Conservation (phyloP, 108 stramenopile species). For the Fistulifera pelliculosa region DNA sequence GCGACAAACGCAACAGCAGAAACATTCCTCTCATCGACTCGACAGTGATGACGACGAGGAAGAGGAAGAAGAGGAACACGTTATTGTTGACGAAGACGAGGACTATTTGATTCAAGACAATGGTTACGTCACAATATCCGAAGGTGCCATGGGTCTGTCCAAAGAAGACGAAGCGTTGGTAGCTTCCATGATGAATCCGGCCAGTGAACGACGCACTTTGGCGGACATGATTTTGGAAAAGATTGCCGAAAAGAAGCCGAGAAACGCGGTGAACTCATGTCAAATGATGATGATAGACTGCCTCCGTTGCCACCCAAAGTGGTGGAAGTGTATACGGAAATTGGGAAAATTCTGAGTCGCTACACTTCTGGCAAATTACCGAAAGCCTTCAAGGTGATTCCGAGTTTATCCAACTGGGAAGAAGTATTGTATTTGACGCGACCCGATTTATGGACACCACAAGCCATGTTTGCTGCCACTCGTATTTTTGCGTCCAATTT, state of each 20-base stretch:
- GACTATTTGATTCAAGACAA: slow-evolving; percentile 54
- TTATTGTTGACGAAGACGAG: slow-evolving; percentile 43
- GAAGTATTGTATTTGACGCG: slow-evolving; percentile 94
- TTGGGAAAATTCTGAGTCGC: slow-evolving; percentile 86
- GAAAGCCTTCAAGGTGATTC: slow-evolving; percentile 99
- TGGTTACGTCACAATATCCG: slow-evolving; percentile 59
- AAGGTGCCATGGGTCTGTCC: slow-evolving; percentile 50
- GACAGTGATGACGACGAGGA: slow-evolving; percentile 44
- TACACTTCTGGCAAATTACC: slow-evolving; percentile 97
- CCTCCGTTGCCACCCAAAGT: slow-evolving; percentile 81
- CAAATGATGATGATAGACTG: slow-evolving; percentile 19
- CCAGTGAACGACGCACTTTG: slow-evolving; percentile 53
- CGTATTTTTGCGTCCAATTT: slow-evolving; percentile 97
- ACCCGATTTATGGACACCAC: slow-evolving; percentile 95
- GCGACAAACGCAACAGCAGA: slow-evolving; percentile 10
- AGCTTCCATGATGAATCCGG: slow-evolving; percentile 57
- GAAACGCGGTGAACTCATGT: slow-evolving; percentile 22
- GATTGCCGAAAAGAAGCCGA: slow-evolving; percentile 88
- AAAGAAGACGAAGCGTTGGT: slow-evolving; percentile 74
- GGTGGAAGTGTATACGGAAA: slow-evolving; percentile 92
- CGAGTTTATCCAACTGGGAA: slow-evolving; percentile 95
- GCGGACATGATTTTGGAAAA: slow-evolving; percentile 98
- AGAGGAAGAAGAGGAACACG: slow-evolving; percentile 49
- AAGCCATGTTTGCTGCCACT: slow-evolving; percentile 94
- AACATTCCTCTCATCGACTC: neutral